phyloP scores from a whole-genome alignment of 495 filamentous ascomycete genomes.

The Aspergillus ellipticus region DNA sequence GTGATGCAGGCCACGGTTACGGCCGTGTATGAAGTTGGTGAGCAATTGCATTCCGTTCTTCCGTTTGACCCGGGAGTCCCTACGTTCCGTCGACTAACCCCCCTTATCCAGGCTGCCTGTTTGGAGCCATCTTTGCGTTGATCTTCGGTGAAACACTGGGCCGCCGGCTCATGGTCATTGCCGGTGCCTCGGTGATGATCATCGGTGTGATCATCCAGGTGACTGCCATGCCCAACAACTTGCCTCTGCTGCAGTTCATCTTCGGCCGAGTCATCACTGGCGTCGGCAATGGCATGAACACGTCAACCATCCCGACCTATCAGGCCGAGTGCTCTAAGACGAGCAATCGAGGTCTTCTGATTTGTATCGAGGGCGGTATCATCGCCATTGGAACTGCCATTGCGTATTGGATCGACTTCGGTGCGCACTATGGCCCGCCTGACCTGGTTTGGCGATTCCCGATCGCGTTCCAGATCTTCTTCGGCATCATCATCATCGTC shows the following conservation, averaged over 20 bases:
- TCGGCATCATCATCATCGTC: slow-evolving; percentile 55
- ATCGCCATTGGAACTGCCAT: slow-evolving; percentile 68
- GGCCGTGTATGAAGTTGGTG: slow-evolving; percentile 68
- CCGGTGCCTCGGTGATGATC: slow-evolving; percentile 67
- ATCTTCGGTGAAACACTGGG: slow-evolving; percentile 61
- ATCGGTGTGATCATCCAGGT: slow-evolving; percentile 68
- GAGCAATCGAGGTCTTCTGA: slow-evolving; percentile 64
- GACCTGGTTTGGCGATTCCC: slow-evolving; percentile 54
- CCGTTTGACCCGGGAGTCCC: no score
- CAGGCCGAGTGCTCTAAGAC: slow-evolving; percentile 65
- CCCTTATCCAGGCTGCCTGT: slow-evolving; percentile 62
- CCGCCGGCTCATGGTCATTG: slow-evolving; percentile 52
- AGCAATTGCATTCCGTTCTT: neutral
- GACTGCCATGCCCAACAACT: slow-evolving; percentile 35
- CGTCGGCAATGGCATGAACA: slow-evolving; percentile 70
- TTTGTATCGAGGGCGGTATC: slow-evolving; percentile 69
- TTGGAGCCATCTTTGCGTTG: slow-evolving; percentile 65
- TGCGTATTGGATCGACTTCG: slow-evolving; percentile 76
- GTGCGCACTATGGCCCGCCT: slow-evolving; percentile 47
- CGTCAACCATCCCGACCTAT: slow-evolving; percentile 65
- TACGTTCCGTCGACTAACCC: neutral
- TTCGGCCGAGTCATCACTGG: slow-evolving; percentile 65
- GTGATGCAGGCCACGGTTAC: slow-evolving; percentile 75
- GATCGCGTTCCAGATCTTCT: slow-evolving; percentile 69
- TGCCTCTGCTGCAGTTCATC: slow-evolving; percentile 57